Evolutionary conservation across 306 rosid genomes (phyloP).

Genomic region (Lupinus albus): DNA sequence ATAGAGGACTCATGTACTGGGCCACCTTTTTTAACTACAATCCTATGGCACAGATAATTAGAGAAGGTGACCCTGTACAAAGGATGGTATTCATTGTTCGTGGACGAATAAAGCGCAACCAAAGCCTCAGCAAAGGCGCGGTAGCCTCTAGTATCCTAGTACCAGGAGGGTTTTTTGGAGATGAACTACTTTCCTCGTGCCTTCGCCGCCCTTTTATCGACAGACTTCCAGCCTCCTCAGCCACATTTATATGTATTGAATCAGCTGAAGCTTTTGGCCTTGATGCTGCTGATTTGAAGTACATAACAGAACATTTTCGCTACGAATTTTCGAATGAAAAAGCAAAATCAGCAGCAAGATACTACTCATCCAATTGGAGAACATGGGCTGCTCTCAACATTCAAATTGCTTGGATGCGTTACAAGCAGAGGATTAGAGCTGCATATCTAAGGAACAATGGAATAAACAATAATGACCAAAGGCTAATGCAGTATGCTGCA

Average conservation of each 20-base stretch:
- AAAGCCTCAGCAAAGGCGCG: slow-evolving; percentile 89
- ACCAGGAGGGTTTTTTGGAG: slow-evolving; percentile 88
- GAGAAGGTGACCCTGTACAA: slow-evolving; percentile 95
- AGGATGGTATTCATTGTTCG: slow-evolving; percentile 86
- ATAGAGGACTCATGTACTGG: no score
- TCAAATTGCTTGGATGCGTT: slow-evolving; percentile 80
- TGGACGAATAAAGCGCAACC: slow-evolving; percentile 71
- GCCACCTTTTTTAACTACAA: no score
- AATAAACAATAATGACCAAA: slow-evolving; percentile 54
- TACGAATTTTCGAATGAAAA: slow-evolving; percentile 92
- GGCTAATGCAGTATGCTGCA: slow-evolving; percentile 90
- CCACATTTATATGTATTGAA: slow-evolving; percentile 77
- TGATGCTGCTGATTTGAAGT: slow-evolving; percentile 64
- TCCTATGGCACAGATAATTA: slow-evolving; percentile 63
- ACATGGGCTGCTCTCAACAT: slow-evolving; percentile 98
- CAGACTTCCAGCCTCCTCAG: slow-evolving; percentile 86
- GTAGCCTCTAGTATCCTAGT: slow-evolving; percentile 80
- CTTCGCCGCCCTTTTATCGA: slow-evolving; percentile 85
- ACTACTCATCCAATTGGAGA: slow-evolving; percentile 97
- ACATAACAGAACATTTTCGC: slow-evolving; percentile 90
- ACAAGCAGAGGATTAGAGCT: slow-evolving; percentile 85
- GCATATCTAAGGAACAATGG: slow-evolving; percentile 60
- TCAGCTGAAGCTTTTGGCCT: slow-evolving; percentile 85
- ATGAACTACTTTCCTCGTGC: slow-evolving; percentile 93
- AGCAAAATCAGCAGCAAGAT: slow-evolving; percentile 87